phyloP scores from a whole-genome alignment of 2,329 filamentous ascomycete genomes.

The Esteya vermicola region DNA sequence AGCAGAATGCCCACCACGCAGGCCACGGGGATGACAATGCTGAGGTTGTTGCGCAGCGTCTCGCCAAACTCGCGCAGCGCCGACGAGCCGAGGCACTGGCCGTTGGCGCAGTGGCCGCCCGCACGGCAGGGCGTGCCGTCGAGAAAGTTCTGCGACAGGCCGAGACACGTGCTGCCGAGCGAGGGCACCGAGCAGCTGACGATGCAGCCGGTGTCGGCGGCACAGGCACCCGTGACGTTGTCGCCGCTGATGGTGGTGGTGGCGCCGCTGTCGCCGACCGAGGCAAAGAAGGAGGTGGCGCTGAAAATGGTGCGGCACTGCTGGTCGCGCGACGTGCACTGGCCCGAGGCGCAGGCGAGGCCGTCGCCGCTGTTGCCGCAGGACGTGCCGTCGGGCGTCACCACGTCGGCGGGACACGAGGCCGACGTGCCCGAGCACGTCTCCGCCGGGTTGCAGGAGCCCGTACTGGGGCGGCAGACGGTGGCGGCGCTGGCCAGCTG shows the following conservation, averaged over 20 bases:
- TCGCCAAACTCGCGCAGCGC: too few relatives aligned
- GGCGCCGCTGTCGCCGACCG: constrained; percentile 54
- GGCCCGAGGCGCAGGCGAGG: constrained; percentile 74
- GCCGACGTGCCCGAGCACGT: constrained; percentile 60
- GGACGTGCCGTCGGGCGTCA: constrained; percentile 50
- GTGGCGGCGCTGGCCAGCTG: constrained; percentile 51
- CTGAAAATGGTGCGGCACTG: constrained; percentile 84
- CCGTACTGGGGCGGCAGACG: constrained; percentile 68
- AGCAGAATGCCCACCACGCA: constrained; percentile 59
- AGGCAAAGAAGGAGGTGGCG: constrained; percentile 29
- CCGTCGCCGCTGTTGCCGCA: constrained; percentile 52
- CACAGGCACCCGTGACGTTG: constrained; percentile 55
- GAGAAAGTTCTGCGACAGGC: constrained; percentile 79
- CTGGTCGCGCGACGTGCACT: constrained; percentile 82
- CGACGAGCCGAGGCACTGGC: constrained; percentile 63
- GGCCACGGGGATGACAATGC: constrained; percentile 69
- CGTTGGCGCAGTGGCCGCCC: constrained; percentile 70
- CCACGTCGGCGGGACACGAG: constrained; percentile 60
- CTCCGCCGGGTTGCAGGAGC: constrained; percentile 75
- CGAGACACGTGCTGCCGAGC: constrained; percentile 39
- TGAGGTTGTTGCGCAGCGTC: constrained; percentile 62
- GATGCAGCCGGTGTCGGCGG: constrained; percentile 32
- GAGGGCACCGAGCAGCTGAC: not conserved
- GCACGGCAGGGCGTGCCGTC: constrained; percentile 72
- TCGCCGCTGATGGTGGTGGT: constrained; percentile 68